phyloP scores from a whole-genome alignment of 176 grass and related monocot species.

The Zoysia pacifica region DNA sequence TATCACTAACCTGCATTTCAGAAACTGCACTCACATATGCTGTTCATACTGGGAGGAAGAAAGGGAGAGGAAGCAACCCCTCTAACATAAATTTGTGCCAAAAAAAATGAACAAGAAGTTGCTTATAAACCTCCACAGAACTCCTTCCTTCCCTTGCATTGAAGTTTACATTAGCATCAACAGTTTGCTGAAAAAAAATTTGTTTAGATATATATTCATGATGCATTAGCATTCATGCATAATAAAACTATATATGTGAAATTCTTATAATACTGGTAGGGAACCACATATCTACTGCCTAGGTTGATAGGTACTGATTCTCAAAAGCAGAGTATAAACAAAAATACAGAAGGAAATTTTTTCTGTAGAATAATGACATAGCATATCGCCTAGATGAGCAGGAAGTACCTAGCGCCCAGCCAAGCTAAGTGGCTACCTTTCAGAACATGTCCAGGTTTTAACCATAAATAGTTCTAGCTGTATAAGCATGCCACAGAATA shows the following conservation, averaged over 20 bases:
- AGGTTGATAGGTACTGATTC: too few relatives aligned
- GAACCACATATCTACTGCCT: too few relatives aligned
- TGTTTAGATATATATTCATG: not conserved
- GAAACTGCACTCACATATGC: slow-evolving; percentile 13
- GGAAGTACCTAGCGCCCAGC: too few relatives aligned
- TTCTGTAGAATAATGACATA: too few relatives aligned
- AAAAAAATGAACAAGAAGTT: not conserved
- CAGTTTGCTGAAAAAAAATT: slow-evolving; percentile 64
- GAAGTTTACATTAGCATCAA: slow-evolving; percentile 87
- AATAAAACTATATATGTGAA: slow-evolving; percentile 22
- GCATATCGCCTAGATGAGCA: too few relatives aligned
- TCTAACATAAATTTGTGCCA: slow-evolving; percentile 12
- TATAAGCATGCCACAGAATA: not conserved
- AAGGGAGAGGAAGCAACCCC: not conserved
- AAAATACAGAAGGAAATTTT: too few relatives aligned
- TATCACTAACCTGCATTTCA: slow-evolving; percentile 55
- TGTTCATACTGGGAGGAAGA: not conserved
- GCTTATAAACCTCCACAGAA: slow-evolving; percentile 66
- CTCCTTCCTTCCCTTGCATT: slow-evolving; percentile 93
- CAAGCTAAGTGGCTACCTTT: not conserved
- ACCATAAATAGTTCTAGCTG: not conserved
- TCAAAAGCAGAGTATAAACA: too few relatives aligned
- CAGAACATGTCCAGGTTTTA: not conserved
- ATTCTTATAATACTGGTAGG: not conserved
- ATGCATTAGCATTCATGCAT: not conserved